Evolutionary conservation across 768 basidiomycete genomes (phyloP).

Genomic region (Hygrophorus russula): DNA sequence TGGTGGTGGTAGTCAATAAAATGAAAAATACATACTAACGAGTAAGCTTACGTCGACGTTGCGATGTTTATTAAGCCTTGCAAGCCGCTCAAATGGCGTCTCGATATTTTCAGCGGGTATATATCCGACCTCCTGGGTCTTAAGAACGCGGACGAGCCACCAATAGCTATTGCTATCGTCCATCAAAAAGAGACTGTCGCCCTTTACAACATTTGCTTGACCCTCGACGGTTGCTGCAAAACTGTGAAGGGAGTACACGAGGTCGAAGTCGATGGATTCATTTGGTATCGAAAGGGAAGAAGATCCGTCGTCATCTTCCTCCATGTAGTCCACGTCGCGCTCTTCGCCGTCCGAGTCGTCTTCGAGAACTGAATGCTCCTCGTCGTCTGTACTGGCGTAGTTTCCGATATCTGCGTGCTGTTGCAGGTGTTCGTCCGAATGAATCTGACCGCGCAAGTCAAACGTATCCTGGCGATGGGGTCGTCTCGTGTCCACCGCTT

Average conservation of each 20-base stretch:
- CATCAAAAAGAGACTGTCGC: conserved; percentile 91
- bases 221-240: conserved; percentile 98
- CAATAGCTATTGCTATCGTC: conserved; percentile 99
- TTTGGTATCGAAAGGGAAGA: conserved; percentile 82
- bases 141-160: conserved; percentile 98
- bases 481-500: conserved; percentile 19
- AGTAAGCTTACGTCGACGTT: conserved; percentile 78
- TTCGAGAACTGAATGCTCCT: conserved; percentile 78
- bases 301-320: conserved; percentile 61
- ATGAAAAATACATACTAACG: not conserved
- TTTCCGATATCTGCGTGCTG: conserved; percentile 32
- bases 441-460: conserved; percentile 60
- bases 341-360: conserved; percentile 75
- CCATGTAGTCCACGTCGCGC: conserved; percentile 55
- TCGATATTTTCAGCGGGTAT: conserved; percentile 99
- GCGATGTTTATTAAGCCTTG: conserved; percentile 90
- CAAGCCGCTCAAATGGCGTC: conserved; percentile 93
- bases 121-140: conserved; percentile 97
- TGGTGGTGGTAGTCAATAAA: not conserved
- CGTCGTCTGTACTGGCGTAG: conserved; percentile 36
- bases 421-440: conserved; percentile 33
- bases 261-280: conserved; percentile 87
- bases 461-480: conserved; percentile 46
- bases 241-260: conserved; percentile 89
- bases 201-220: conserved; percentile 97